Percentiles rank a stretch among this genome's conserved stretches.
Evolutionary conservation across 2,329 filamentous ascomycete genomes (phyloP).

Genomic region (Fusarium sp.): DNA sequence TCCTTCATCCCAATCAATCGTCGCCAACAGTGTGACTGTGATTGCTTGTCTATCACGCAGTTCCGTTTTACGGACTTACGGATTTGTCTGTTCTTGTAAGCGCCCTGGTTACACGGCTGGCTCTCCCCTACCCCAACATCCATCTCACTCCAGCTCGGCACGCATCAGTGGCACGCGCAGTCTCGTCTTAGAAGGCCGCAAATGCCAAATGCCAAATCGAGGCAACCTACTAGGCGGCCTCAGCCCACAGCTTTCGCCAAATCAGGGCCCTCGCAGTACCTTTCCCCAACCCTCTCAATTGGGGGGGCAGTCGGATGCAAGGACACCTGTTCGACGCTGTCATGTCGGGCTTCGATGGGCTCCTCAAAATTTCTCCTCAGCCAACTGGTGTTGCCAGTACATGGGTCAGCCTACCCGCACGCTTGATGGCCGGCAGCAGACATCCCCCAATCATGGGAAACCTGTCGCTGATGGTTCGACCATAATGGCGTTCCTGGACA

Average conservation of each 20-base stretch:
- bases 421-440: too few relatives aligned
- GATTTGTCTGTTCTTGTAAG: not conserved
- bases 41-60: slow-evolving; percentile 11
- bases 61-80: not conserved
- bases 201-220: slow-evolving; percentile 17
- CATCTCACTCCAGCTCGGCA: not conserved
- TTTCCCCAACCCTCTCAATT: slow-evolving; percentile 30
- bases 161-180: not conserved
- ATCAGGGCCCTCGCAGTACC: slow-evolving; percentile 36
- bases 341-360: slow-evolving; percentile 22
- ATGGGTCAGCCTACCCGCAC: not conserved
- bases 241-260: slow-evolving; percentile 26
- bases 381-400: slow-evolving; percentile 26
- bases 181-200: slow-evolving; percentile 8
- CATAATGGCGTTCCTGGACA: slow-evolving; percentile 20
- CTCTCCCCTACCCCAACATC: not conserved
- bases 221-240: slow-evolving; percentile 35
- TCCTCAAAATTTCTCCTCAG: slow-evolving; percentile 3
- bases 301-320: slow-evolving; percentile 34
- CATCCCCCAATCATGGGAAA: slow-evolving; percentile 26
- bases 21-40: slow-evolving; percentile 11
- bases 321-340: slow-evolving; percentile 38
- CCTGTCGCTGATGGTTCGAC: slow-evolving; percentile 1
- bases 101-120: not conserved
- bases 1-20: slow-evolving; percentile 7